Evolutionary conservation across 805 yeast species (phyloP).

Genomic region (Lachancea quebecensis): DNA sequence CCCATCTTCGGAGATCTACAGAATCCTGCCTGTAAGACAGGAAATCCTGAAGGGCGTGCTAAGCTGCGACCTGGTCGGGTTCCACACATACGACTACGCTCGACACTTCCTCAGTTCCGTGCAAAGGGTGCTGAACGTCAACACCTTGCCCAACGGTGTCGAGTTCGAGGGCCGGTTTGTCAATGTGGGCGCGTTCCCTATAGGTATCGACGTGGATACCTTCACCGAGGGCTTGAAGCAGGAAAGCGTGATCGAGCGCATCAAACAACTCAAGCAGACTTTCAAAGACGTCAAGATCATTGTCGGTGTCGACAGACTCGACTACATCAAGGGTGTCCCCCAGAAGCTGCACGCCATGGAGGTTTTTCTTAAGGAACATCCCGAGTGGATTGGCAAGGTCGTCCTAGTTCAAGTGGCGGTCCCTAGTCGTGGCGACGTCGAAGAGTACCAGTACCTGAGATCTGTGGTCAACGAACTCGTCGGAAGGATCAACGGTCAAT

Average conservation of each 20-base stretch:
- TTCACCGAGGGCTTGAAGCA: slow-evolving; percentile 72
- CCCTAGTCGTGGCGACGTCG: slow-evolving; percentile 96
- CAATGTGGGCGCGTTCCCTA: slow-evolving; percentile 95
- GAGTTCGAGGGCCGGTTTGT: slow-evolving; percentile 70
- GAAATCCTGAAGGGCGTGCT: slow-evolving; percentile 88
- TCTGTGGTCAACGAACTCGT: slow-evolving; percentile 94
- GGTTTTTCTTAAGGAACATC: slow-evolving; percentile 83
- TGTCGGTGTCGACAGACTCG: slow-evolving; percentile 94
- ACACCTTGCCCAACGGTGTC: slow-evolving; percentile 87
- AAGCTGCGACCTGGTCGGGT: slow-evolving; percentile 91
- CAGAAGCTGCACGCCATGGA: slow-evolving; percentile 96
- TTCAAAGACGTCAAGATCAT: slow-evolving; percentile 75
- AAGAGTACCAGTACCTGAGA: slow-evolving; percentile 89
- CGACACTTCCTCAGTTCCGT: slow-evolving; percentile 91
- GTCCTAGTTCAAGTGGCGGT: slow-evolving; percentile 95
- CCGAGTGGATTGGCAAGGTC: slow-evolving; percentile 97
- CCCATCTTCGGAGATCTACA: slow-evolving; percentile 93
- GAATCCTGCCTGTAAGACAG: slow-evolving; percentile 90
- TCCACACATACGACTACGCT: slow-evolving; percentile 98
- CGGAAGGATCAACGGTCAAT: slow-evolving; percentile 92
- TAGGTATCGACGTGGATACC: slow-evolving; percentile 93
- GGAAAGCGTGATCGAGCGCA: slow-evolving; percentile 56
- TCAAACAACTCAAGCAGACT: slow-evolving; percentile 54
- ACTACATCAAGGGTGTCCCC: slow-evolving; percentile 96
- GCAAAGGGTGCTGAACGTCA: slow-evolving; percentile 70